Percentiles rank a stretch among this genome's conserved stretches.
These are phyloP conservation scores for Phytophthora pini DNA, from an alignment of 352 stramenopile species.

Conservation along the genomic window DNA sequence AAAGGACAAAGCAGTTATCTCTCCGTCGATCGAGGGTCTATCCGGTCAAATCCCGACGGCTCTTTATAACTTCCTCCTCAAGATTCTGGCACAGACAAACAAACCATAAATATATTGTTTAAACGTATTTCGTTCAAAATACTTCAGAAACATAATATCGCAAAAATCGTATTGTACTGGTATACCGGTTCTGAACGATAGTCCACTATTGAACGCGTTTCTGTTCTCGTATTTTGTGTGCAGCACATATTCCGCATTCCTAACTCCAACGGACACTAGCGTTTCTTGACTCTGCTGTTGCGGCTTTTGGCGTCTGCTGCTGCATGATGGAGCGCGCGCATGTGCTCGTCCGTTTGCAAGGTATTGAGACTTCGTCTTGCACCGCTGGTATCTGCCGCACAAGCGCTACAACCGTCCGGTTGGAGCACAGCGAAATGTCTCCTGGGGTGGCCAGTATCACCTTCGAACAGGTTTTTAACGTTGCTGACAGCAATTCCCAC, in stretches of 20 bases:
- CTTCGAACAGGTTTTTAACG: constrained; percentile 78
- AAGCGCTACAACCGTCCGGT: constrained; percentile 62
- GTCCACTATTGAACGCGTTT: background rate
- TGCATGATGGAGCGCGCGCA: constrained; percentile 56
- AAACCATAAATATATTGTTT: background rate
- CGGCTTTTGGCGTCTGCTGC: constrained; percentile 18
- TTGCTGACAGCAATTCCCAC: constrained; percentile 36
- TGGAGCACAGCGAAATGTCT: constrained; percentile 83
- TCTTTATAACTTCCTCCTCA: constrained; percentile 2
- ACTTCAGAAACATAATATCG: too few species aligned
- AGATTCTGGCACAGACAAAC: background rate
- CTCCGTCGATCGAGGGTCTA: background rate
- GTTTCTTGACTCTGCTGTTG: background rate
- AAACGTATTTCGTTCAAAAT: too few species aligned
- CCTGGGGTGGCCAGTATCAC: constrained; percentile 77
- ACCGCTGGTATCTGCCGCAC: constrained; percentile 56
- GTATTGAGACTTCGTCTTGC: background rate
- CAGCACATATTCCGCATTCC: background rate
- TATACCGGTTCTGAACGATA: too few species aligned
- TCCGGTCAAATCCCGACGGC: constrained; percentile 4
- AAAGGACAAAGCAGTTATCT: background rate
- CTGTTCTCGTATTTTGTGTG: constrained; percentile 2
- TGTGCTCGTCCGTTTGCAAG: constrained; percentile 60
- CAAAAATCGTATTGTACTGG: too few species aligned
- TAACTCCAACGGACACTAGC: constrained; percentile 4